Evolutionary conservation across 164 flowering plant genomes (phyloP), one percentile per base, ranked within the genome.

Genomic region (Stephania japonica): DNA sequence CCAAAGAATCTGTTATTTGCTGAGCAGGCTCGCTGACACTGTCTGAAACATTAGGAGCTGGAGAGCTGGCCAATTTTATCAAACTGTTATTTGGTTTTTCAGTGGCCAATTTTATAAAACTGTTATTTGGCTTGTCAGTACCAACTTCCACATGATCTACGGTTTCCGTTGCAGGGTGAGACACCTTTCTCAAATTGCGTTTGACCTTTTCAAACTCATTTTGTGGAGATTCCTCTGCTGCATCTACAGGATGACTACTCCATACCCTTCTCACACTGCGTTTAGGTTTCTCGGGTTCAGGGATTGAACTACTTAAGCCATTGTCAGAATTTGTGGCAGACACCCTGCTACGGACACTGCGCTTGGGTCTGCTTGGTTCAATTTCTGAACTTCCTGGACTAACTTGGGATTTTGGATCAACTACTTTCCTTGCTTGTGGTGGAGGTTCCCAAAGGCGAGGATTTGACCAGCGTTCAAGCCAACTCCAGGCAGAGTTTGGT

Each of bases 381-480:
- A 61, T 49, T 68, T 85, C 89, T 47, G 59, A 19, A 72, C 49
- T 68, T 8, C 71, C 78, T 41, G 63, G 85, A 80, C 86, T 91
- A 61, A 65, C 73, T 61, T 79, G 85, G 32, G 84, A 49, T 78
- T 86, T 85, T 16, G 85, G 75, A 41, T 67, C 78, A 43, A n/a
- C 23, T 2, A 24, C 64, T 69, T 76, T 88, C 77, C 77, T 83
- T 42, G 86, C 78, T 72, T 70, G 82, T 42, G 80, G 19, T 75
- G 75, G 76, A 19, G 92, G 84, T 70, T 80, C 84, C 94, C 94
- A 86, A 56, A 86, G 85, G 70, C 75, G 75, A n/a, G 85, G 80
- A 42, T 65, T 69, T 41, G 93, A 84, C 98, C 98, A 94, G 70
- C 97, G 91, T 65, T 87, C 92, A 67, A 94, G 86, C 98, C 98